Evolutionary conservation across 768 basidiomycete genomes (phyloP).

Genomic region (Serendipita sp.): DNA sequence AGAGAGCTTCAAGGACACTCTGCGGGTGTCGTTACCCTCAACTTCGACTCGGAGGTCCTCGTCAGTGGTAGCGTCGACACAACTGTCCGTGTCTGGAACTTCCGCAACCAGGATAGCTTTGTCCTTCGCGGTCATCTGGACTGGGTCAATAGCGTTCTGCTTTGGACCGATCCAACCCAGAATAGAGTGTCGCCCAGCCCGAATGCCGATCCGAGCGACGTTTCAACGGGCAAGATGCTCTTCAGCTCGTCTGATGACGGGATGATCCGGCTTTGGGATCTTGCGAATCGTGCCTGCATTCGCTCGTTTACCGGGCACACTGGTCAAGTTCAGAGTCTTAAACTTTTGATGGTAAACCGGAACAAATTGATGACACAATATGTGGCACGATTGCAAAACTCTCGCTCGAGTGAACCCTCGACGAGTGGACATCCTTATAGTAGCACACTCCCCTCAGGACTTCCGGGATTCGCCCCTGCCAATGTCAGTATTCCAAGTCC

Average conservation of each 20-base stretch:
- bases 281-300: slow-evolving; percentile 61
- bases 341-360: slow-evolving; percentile 53
- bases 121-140: slow-evolving; percentile 83
- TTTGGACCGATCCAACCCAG: slow-evolving; percentile 50
- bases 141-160: slow-evolving; percentile 88
- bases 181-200: slow-evolving; percentile 19
- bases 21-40: slow-evolving; percentile 78
- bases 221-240: slow-evolving; percentile 80
- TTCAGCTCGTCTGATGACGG: slow-evolving; percentile 96
- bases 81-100: slow-evolving; percentile 93
- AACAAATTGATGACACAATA: slow-evolving; percentile 2
- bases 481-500: slow-evolving; percentile 11
- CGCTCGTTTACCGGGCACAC: slow-evolving; percentile 79
- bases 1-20: slow-evolving; percentile 80
- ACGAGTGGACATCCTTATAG: slow-evolving; percentile 9
- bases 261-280: slow-evolving; percentile 87
- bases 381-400: background rate
- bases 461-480: slow-evolving; percentile 12
- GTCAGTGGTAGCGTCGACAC: slow-evolving; percentile 87
- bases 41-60: slow-evolving; percentile 81
- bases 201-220: slow-evolving; percentile 22
- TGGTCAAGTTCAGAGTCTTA: slow-evolving; percentile 86
- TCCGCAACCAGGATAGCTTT: slow-evolving; percentile 80
- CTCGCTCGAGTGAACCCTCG: background rate
- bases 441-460: slow-evolving; percentile 8